These are phyloP conservation scores for Hypsizygus marmoreus DNA, from an alignment of 768 basidiomycete species.

Conservation along the genomic window DNA sequence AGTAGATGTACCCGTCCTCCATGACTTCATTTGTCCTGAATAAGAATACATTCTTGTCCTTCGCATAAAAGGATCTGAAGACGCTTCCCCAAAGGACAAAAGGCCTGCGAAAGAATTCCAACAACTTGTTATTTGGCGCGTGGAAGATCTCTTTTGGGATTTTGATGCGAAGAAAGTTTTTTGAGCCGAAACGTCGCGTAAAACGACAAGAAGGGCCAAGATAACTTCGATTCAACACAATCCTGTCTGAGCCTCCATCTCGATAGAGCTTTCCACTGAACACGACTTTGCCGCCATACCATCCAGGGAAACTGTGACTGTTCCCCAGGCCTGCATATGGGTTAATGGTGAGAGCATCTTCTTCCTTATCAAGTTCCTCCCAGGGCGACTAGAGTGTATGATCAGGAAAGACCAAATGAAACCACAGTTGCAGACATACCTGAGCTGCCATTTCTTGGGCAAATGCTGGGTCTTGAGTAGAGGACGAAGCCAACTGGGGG, in stretches of 20 bases:
- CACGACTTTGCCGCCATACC: constrained; percentile 65
- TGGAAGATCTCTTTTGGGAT: constrained; percentile 37
- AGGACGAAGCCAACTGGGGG: not conserved
- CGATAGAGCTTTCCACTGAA: constrained; percentile 45
- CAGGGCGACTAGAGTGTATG: constrained; percentile 52
- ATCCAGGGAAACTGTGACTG: constrained; percentile 36
- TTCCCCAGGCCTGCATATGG: constrained; percentile 44
- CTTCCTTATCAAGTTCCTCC: constrained; percentile 62
- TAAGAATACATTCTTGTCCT: constrained; percentile 59
- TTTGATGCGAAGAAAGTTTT: constrained; percentile 53
- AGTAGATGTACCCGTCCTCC: constrained; percentile 18
- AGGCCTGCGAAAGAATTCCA: constrained; percentile 45
- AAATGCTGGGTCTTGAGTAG: constrained; percentile 26
- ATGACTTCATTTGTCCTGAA: constrained; percentile 52
- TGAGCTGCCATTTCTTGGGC: constrained; percentile 37
- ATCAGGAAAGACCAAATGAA: not conserved
- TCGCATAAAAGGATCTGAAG: constrained; percentile 62
- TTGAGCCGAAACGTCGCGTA: constrained; percentile 64
- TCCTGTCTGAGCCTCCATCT: constrained; percentile 25
- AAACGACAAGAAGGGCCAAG: constrained; percentile 60
- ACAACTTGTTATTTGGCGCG: constrained; percentile 29
- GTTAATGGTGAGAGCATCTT: constrained; percentile 34
- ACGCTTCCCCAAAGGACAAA: constrained; percentile 56
- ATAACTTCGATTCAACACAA: constrained; percentile 49
- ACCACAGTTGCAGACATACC: constrained; percentile 25